phyloP scores from a whole-genome alignment of 495 filamentous ascomycete genomes.

The Friedmanniomyces simplex region DNA sequence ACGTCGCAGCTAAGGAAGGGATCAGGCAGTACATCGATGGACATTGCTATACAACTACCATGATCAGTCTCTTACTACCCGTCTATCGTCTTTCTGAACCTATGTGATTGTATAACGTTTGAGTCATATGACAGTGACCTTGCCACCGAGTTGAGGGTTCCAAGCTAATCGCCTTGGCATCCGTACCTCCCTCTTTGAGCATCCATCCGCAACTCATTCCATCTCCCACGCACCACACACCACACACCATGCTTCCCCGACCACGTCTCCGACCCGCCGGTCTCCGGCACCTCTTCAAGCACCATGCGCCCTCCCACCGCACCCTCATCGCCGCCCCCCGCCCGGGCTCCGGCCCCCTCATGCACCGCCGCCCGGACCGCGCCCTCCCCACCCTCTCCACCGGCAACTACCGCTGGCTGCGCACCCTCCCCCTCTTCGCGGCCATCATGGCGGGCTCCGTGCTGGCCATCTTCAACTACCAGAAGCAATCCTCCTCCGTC shows the following conservation, averaged over 20 bases:
- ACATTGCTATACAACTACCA: neutral
- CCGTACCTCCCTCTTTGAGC: neutral
- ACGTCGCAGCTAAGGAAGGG: neutral
- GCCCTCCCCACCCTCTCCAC: slow-evolving; percentile 48
- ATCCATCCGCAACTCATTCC: neutral
- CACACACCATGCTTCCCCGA: slow-evolving; percentile 13
- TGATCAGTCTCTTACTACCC: neutral
- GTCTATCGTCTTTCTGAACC: too few relatives aligned
- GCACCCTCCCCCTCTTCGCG: slow-evolving; percentile 49
- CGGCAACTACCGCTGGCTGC: slow-evolving; percentile 37
- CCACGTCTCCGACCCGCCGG: slow-evolving; percentile 10
- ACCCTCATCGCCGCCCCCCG: slow-evolving; percentile 28
- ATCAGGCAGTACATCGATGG: neutral
- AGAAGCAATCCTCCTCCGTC: slow-evolving; percentile 76
- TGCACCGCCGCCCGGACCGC: slow-evolving; percentile 70
- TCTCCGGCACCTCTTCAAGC: slow-evolving; percentile 6
- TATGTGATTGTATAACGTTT: too few relatives aligned
- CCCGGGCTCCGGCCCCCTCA: slow-evolving; percentile 50
- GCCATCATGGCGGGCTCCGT: slow-evolving; percentile 51
- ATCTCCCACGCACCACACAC: too few relatives aligned
- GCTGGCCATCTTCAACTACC: slow-evolving; percentile 95
- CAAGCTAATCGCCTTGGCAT: too few relatives aligned
- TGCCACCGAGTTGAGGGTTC: too few relatives aligned
- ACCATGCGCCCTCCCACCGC: slow-evolving; percentile 11
- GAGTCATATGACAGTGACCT: too few relatives aligned